These are phyloP conservation scores for Lenwebbia sp. DNA, from an alignment of 345 rosid genomes.

Conservation along the genomic window DNA sequence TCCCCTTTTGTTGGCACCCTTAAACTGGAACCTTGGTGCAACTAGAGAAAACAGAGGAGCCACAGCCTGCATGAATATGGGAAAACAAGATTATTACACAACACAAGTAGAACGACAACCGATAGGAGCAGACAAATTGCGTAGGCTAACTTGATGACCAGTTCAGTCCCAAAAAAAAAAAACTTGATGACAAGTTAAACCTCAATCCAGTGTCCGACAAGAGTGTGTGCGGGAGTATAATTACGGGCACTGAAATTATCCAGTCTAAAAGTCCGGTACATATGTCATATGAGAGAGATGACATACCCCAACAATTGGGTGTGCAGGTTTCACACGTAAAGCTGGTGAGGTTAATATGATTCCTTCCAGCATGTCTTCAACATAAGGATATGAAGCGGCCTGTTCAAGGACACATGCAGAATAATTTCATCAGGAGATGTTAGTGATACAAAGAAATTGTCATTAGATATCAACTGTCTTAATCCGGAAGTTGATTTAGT, in stretches of 20 bases:
- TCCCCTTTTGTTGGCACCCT: slow-evolving; percentile 98
- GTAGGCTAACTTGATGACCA: not conserved
- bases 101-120: not conserved
- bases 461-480: not conserved
- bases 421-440: not conserved
- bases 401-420: slow-evolving; percentile 4
- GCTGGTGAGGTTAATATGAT: slow-evolving; percentile 88
- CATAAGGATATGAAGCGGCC: slow-evolving; percentile 57
- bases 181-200: not conserved
- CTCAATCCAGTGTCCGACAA: not conserved
- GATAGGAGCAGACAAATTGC: not conserved
- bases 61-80: slow-evolving; percentile 48
- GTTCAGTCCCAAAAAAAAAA: no score
- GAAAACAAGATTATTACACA: not conserved
- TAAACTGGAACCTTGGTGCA: slow-evolving; percentile 77
- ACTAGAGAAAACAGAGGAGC: slow-evolving; percentile 87
- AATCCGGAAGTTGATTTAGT: not conserved
- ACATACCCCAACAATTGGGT: slow-evolving; percentile 90
- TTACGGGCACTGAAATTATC: not conserved
- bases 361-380: slow-evolving; percentile 68
- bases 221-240: not conserved
- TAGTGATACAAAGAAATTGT: not conserved
- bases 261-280: not conserved
- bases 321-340: slow-evolving; percentile 88
- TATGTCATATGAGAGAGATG: not conserved